These are phyloP conservation scores for Lactarius hengduanensis DNA, from an alignment of 768 basidiomycete species.

Conservation along the genomic window DNA sequence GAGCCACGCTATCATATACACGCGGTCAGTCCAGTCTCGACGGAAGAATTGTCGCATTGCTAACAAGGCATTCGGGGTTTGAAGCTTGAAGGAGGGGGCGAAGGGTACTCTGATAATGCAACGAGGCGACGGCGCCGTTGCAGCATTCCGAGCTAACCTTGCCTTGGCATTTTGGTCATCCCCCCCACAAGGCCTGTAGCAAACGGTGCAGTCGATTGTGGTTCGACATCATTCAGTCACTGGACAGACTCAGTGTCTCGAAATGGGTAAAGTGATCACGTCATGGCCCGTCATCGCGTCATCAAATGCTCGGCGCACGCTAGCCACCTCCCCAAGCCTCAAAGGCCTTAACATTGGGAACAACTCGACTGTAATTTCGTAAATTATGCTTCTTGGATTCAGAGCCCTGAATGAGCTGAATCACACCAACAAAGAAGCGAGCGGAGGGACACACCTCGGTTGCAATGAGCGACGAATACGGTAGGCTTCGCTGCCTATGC, in stretches of 20 bases:
- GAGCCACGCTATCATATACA: background rate
- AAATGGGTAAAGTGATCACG: background rate
- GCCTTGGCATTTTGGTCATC: background rate
- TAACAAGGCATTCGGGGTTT: background rate
- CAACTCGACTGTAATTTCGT: background rate
- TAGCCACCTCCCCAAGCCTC: background rate
- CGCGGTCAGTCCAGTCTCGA: no score
- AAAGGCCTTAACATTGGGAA: background rate
- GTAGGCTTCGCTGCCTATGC: background rate
- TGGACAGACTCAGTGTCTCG: background rate
- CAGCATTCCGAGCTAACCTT: background rate
- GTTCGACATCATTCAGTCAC: background rate
- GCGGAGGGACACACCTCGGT: background rate
- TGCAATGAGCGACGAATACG: background rate
- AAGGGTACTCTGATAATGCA: background rate
- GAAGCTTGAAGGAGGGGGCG: background rate
- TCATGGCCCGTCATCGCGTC: background rate
- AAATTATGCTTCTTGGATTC: background rate
- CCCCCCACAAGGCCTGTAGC: background rate
- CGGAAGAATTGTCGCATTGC: background rate
- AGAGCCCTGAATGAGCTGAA: background rate
- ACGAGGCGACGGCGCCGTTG: background rate
- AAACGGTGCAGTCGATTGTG: background rate
- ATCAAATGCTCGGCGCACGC: background rate
- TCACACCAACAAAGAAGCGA: background rate